phyloP scores from a whole-genome alignment of 495 filamentous ascomycete genomes.

The Hypoxylon rickii region DNA sequence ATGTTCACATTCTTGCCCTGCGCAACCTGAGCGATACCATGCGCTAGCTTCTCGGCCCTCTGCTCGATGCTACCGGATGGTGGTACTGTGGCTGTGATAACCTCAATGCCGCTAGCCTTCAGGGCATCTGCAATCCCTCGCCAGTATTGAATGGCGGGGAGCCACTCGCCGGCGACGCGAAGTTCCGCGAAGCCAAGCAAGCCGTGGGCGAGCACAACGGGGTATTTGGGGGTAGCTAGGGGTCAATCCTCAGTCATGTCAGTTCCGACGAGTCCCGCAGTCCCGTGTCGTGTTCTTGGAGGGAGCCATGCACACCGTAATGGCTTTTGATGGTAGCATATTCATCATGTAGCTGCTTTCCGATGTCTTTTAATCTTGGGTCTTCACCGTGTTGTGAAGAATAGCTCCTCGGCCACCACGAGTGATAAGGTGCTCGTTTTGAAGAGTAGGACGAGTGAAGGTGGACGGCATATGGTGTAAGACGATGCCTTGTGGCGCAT shows the following conservation, averaged over 20 bases:
- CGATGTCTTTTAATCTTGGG: conserved; percentile 65
- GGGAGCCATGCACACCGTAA: conserved; percentile 60
- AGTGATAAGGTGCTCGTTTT: not conserved
- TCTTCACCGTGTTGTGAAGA: conserved; percentile 46
- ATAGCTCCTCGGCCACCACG: conserved; percentile 19
- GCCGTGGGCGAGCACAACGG: conserved; percentile 86
- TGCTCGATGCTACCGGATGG: conserved; percentile 78
- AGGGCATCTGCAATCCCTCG: conserved; percentile 84
- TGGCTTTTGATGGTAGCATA: conserved; percentile 71
- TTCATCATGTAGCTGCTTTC: conserved; percentile 73
- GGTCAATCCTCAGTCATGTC: no score
- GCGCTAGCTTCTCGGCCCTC: conserved; percentile 67
- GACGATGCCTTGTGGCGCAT: conserved; percentile 12
- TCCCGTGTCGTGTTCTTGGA: not conserved
- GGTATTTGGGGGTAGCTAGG: conserved; percentile 66
- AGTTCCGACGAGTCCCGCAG: no score
- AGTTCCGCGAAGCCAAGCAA: conserved; percentile 90
- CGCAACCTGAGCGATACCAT: conserved; percentile 67
- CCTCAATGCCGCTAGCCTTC: conserved; percentile 69
- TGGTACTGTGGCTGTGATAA: conserved; percentile 82
- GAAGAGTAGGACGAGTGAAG: not conserved
- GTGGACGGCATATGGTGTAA: not conserved
- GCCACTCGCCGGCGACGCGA: conserved; percentile 65
- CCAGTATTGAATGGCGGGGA: conserved; percentile 90
- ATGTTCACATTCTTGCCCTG: conserved; percentile 82